Percentiles rank a stretch among this genome's conserved stretches.
phyloP scores from a whole-genome alignment of 1,139 yeast genomes.

The Blastobotrys arbuscula region DNA sequence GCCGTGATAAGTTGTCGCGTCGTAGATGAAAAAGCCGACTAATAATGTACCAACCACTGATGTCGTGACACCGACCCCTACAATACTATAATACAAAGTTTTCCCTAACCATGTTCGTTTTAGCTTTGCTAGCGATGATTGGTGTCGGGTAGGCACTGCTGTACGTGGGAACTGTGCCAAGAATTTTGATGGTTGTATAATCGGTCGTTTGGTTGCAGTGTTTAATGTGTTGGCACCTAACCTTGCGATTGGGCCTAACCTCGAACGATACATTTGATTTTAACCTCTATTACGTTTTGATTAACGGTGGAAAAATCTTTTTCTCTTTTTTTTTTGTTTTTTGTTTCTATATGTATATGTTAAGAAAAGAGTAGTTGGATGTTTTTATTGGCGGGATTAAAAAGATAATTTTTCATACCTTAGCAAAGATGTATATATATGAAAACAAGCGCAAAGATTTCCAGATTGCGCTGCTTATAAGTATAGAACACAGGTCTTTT shows the following conservation, averaged over 20 bases:
- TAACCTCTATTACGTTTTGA: too few species aligned
- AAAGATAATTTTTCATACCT: too few species aligned
- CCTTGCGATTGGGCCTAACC: not conserved
- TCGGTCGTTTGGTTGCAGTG: not conserved
- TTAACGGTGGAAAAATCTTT: too few species aligned
- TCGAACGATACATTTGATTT: not conserved
- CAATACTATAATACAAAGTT: slow-evolving; percentile 18
- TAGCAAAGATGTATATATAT: too few species aligned
- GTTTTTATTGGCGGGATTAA: too few species aligned
- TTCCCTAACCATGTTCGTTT: slow-evolving; percentile 13
- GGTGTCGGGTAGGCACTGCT: not conserved
- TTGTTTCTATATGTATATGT: too few species aligned
- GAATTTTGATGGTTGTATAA: not conserved
- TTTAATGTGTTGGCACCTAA: not conserved
- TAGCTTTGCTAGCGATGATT: not conserved
- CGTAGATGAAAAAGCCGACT: slow-evolving; percentile 51
- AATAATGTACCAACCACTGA: slow-evolving; percentile 21
- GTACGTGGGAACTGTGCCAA: too few species aligned
- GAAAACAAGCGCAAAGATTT: too few species aligned
- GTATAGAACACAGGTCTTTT: too few species aligned
- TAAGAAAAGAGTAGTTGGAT: too few species aligned
- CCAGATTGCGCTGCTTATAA: too few species aligned
- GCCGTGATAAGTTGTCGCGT: slow-evolving; percentile 47
- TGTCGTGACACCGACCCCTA: slow-evolving; percentile 21
- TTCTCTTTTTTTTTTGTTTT: too few species aligned